A percentile compares a stretch with the other conserved stretches of the same genome.
Evolutionary conservation across 2,329 filamentous ascomycete genomes (phyloP).

Genomic region (Colletotrichum navitas): DNA sequence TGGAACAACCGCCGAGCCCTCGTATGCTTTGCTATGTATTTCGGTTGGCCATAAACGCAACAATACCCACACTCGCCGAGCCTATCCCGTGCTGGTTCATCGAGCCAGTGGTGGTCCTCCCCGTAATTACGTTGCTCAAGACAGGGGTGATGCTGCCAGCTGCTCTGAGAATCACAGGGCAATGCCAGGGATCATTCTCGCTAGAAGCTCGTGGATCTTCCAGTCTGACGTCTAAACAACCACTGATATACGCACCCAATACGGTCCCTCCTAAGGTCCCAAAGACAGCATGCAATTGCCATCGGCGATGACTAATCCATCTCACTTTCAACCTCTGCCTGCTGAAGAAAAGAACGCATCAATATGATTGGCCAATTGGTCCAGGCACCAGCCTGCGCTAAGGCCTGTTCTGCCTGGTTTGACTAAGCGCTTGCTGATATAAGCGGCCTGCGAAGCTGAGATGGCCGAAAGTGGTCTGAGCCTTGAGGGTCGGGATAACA

Average conservation of each 20-base stretch:
- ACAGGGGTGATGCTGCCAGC: conserved; percentile 3
- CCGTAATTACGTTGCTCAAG: not conserved
- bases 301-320: not conserved
- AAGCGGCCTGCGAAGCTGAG: too few relatives aligned
- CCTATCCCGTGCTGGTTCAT: not conserved
- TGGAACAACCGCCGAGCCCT: not conserved
- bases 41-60: not conserved
- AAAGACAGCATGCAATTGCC: not conserved
- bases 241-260: not conserved
- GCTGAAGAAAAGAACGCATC: not conserved
- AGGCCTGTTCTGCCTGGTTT: not conserved
- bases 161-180: not conserved
- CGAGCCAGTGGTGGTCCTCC: not conserved
- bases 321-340: not conserved
- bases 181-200: not conserved
- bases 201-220: not conserved
- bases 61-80: not conserved
- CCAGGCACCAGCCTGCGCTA: conserved; percentile 23
- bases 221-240: not conserved
- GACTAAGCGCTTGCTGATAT: conserved; percentile 1
- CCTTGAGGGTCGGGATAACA: not conserved
- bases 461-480: not conserved
- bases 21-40: conserved; percentile 6
- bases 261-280: not conserved
- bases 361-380: conserved; percentile 10